Percentiles rank a stretch among this genome's conserved stretches.
phyloP scores from a whole-genome alignment of 2,329 filamentous ascomycete species.

The Catunica adiposa region DNA sequence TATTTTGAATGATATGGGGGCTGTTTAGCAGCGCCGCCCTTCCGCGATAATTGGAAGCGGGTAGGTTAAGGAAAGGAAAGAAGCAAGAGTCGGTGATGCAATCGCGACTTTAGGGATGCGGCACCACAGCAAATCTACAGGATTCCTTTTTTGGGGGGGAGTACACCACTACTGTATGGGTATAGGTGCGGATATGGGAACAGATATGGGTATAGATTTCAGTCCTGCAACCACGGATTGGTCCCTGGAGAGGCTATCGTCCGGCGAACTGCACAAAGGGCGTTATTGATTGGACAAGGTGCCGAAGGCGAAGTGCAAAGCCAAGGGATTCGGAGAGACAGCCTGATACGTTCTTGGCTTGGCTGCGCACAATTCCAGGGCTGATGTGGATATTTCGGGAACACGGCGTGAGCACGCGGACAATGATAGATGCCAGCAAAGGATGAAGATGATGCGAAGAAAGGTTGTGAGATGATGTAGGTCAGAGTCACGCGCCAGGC shows the following conservation, averaged over 20 bases:
- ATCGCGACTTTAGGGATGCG: constrained; percentile 4
- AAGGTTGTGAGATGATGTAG: neutral
- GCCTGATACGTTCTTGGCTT: neutral
- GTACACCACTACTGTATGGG: too few species aligned
- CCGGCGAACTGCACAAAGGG: neutral
- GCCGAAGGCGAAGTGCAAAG: neutral
- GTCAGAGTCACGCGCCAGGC: neutral
- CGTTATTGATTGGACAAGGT: neutral
- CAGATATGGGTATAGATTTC: neutral
- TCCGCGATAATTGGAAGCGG: constrained; percentile 28
- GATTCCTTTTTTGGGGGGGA: neutral
- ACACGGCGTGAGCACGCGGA: neutral
- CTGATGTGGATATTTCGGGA: neutral
- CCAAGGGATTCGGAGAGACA: neutral
- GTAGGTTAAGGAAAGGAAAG: constrained; percentile 17
- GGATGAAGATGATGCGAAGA: neutral
- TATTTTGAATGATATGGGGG: constrained; percentile 71
- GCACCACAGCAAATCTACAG: constrained; percentile 19
- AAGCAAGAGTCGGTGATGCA: constrained; percentile 13
- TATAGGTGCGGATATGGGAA: neutral
- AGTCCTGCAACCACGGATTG: constrained; percentile 15
- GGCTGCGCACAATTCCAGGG: neutral
- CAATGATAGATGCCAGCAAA: neutral
- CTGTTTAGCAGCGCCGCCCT: constrained; percentile 62
- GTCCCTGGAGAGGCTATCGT: neutral